Evolutionary conservation across 163 green algal species (phyloP).

Genomic region (Scenedesmus sp.): DNA sequence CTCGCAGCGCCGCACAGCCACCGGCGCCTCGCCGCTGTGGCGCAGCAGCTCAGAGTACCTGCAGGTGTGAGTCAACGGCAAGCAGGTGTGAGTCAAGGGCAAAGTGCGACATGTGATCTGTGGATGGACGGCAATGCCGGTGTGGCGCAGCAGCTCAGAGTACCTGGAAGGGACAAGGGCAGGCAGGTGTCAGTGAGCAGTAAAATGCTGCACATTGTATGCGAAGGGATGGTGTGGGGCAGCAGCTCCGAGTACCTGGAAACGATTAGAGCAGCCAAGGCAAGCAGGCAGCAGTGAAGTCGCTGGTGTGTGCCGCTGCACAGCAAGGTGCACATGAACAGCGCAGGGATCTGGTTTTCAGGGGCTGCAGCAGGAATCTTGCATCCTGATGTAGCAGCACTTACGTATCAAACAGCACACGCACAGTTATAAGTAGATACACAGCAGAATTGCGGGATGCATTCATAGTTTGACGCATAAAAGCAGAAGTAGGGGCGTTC

Average conservation of each 20-base stretch:
- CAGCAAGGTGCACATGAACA: too few species aligned
- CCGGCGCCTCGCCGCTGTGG: slow-evolving; percentile 76
- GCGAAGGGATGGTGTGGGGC: too few species aligned
- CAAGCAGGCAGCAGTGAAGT: neutral
- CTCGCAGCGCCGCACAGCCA: slow-evolving; percentile 81
- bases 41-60: slow-evolving; percentile 84
- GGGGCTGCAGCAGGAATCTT: too few species aligned
- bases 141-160: slow-evolving; percentile 77
- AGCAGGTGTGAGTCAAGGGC: neutral
- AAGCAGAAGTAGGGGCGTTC: too few species aligned
- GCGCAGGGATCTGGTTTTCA: too few species aligned
- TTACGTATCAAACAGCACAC: too few species aligned
- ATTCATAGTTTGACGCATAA: too few species aligned
- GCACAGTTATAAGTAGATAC: too few species aligned
- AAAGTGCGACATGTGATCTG: too few species aligned
- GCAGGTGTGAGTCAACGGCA: neutral
- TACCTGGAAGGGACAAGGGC: neutral
- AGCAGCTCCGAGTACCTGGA: neutral
- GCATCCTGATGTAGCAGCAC: too few species aligned
- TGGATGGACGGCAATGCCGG: slow-evolving; percentile 51
- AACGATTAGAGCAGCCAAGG: neutral
- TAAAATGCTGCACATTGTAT: too few species aligned
- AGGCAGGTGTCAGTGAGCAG: neutral
- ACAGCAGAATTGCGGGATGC: too few species aligned
- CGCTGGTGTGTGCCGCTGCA: neutral